Evolutionary conservation across 768 basidiomycete species (phyloP).

Genomic region (Kwoniella mangroviensis): DNA sequence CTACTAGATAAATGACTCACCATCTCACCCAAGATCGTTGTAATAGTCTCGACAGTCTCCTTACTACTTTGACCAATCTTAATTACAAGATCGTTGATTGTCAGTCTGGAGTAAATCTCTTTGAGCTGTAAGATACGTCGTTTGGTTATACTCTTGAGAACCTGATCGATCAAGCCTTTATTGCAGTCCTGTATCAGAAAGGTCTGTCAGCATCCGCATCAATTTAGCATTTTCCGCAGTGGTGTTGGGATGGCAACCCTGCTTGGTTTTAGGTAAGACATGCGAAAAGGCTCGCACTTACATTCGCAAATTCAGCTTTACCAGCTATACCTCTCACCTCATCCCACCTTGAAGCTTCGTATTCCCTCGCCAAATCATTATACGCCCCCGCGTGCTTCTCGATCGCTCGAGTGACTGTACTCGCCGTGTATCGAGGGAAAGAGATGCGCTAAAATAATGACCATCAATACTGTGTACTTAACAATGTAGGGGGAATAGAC

Average conservation of each 20-base stretch:
- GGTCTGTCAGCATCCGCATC: no score
- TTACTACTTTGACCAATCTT: conserved; percentile 24
- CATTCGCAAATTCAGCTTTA: conserved; percentile 30
- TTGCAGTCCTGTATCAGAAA: conserved; percentile 42
- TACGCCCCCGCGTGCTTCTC: conserved; percentile 41
- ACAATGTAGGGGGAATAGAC: neutral
- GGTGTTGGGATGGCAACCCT: no score
- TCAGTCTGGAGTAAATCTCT: conserved; percentile 41
- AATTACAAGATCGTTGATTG: conserved; percentile 29
- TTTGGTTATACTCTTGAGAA: conserved; percentile 36
- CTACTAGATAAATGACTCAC: conserved; percentile 13
- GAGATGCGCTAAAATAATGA: conserved; percentile 16
- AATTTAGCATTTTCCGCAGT: no score
- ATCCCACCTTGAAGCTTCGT: conserved; percentile 35
- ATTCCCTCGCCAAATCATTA: conserved; percentile 40
- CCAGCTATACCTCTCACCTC: conserved; percentile 26
- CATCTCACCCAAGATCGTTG: conserved; percentile 30
- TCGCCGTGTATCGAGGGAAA: conserved; percentile 40
- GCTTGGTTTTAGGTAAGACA: no score
- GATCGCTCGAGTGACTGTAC: conserved; percentile 29
- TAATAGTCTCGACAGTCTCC: conserved; percentile 20
- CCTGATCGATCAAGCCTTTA: conserved; percentile 40
- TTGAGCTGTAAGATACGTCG: conserved; percentile 35
- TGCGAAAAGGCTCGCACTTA: conserved; percentile 14
- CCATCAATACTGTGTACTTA: neutral